Conservation (phyloP, 495 filamentous ascomycete genomes). For the Penicillium manginii region DNA sequence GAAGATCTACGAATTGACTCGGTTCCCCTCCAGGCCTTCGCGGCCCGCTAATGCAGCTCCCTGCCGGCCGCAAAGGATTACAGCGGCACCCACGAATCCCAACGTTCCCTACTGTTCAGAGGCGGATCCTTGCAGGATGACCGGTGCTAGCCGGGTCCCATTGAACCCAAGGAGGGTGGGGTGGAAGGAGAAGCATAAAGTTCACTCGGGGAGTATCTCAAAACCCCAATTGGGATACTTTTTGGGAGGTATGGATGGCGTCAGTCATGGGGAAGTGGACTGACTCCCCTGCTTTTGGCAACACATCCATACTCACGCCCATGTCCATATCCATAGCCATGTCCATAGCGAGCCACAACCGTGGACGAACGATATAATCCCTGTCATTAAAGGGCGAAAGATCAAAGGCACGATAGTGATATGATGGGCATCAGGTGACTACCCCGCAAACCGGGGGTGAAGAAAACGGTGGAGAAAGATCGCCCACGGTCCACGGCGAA, state of each 20-base stretch:
- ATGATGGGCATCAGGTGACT: slow-evolving; percentile 27
- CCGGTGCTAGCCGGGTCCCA: not conserved
- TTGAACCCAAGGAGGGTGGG: slow-evolving; percentile 13
- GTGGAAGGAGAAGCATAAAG: slow-evolving; percentile 23
- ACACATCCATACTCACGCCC: no score
- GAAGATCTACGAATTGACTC: slow-evolving; percentile 9
- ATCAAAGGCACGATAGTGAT: no score
- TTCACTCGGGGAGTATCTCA: slow-evolving; percentile 33
- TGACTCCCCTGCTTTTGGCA: no score
- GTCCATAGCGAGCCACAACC: no score
- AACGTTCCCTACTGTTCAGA: slow-evolving; percentile 2
- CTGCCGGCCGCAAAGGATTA: not conserved
- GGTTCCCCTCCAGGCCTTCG: not conserved
- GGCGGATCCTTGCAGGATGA: slow-evolving; percentile 20
- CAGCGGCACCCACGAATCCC: not conserved
- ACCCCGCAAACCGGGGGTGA: slow-evolving; percentile 27
- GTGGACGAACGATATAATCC: no score
- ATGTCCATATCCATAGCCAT: not conserved
- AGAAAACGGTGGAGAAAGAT: slow-evolving; percentile 27
- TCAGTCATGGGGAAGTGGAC: slow-evolving; percentile 11
- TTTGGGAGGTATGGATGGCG: not conserved
- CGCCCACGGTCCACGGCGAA: slow-evolving; percentile 22
- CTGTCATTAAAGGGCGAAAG: no score
- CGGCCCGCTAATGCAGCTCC: slow-evolving; percentile 11
- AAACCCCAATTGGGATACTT: slow-evolving; percentile 7